These are phyloP conservation scores for Circinella minor DNA, from an alignment of 371 early-diverging fungal species.

Conservation along the genomic window DNA sequence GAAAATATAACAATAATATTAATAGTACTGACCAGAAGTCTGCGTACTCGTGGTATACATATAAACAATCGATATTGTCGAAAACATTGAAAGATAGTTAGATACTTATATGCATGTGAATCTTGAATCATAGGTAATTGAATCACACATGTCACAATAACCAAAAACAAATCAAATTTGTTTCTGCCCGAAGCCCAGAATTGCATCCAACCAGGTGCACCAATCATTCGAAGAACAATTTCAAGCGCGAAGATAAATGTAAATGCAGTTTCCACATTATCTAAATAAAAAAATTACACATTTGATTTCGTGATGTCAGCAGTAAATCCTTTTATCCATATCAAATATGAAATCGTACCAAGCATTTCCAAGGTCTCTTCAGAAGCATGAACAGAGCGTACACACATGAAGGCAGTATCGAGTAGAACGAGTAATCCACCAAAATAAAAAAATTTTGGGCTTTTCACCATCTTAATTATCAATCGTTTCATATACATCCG, in stretches of 20 bases:
- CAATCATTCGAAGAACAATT: slow-evolving; percentile 54
- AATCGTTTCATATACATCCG: slow-evolving; percentile 34
- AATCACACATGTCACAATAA: slow-evolving; percentile 55
- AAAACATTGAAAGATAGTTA: slow-evolving; percentile 59
- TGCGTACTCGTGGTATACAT: slow-evolving; percentile 57
- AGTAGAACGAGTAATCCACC: slow-evolving; percentile 57
- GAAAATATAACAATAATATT: neutral
- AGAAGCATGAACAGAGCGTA: slow-evolving; percentile 51
- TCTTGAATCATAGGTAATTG: slow-evolving; percentile 59
- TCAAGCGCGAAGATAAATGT: slow-evolving; percentile 58
- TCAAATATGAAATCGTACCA: slow-evolving; percentile 14
- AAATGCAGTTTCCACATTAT: slow-evolving; percentile 56
- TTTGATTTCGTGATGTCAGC: neutral
- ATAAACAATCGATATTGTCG: slow-evolving; percentile 58
- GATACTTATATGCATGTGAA: slow-evolving; percentile 53
- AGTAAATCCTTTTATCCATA: neutral
- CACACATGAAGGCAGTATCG: slow-evolving; percentile 56
- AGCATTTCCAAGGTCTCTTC: slow-evolving; percentile 36
- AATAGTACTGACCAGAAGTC: slow-evolving; percentile 40
- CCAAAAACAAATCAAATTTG: slow-evolving; percentile 53
- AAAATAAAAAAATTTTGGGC: slow-evolving; percentile 46
- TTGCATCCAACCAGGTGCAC: slow-evolving; percentile 48
- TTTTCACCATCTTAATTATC: slow-evolving; percentile 47
- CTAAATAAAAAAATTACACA: slow-evolving; percentile 10
- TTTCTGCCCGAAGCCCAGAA: slow-evolving; percentile 58